These are phyloP conservation scores for Arthroderma sp. DNA, from an alignment of 2,329 filamentous ascomycete species.

Conservation along the genomic window DNA sequence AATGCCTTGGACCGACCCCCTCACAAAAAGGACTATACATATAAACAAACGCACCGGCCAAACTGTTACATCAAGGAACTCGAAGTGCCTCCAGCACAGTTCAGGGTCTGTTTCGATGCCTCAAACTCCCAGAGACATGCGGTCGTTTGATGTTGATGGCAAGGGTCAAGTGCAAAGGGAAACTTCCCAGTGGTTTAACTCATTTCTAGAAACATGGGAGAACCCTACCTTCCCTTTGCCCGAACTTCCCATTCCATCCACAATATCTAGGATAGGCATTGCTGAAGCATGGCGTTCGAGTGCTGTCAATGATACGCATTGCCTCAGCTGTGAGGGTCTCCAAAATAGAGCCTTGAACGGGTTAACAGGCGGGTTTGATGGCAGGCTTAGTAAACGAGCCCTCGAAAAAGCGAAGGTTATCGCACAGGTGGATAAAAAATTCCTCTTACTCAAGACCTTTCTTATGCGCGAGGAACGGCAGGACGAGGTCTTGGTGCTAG, in stretches of 20 bases:
- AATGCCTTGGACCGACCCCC: slow-evolving; percentile 49
- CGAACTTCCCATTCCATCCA: slow-evolving; percentile 33
- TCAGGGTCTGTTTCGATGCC: neutral
- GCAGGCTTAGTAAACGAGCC: slow-evolving; percentile 47
- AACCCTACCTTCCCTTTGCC: slow-evolving; percentile 60
- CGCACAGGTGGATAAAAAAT: slow-evolving; percentile 79
- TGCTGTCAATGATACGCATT: neutral
- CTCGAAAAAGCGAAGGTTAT: slow-evolving; percentile 55
- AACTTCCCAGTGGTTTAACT: slow-evolving; percentile 43
- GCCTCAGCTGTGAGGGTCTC: neutral
- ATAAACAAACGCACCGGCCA: slow-evolving; percentile 29
- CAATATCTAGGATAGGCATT: neutral
- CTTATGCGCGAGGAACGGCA: neutral
- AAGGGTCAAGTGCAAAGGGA: neutral
- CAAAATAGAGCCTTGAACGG: neutral
- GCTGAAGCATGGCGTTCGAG: neutral
- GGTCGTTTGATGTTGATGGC: too few species aligned
- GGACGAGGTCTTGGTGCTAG: slow-evolving; percentile 49
- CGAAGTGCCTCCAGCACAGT: neutral
- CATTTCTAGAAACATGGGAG: slow-evolving; percentile 54
- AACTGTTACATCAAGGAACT: slow-evolving; percentile 16
- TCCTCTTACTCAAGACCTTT: slow-evolving; percentile 54
- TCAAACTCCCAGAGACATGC: neutral
- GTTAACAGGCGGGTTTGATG: slow-evolving; percentile 6
- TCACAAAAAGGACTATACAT: slow-evolving; percentile 32